Evolutionary conservation across 2,329 filamentous ascomycete genomes (phyloP), one percentile per base, ranked within the genome.

Genomic region (Talaromyces sp.): DNA sequence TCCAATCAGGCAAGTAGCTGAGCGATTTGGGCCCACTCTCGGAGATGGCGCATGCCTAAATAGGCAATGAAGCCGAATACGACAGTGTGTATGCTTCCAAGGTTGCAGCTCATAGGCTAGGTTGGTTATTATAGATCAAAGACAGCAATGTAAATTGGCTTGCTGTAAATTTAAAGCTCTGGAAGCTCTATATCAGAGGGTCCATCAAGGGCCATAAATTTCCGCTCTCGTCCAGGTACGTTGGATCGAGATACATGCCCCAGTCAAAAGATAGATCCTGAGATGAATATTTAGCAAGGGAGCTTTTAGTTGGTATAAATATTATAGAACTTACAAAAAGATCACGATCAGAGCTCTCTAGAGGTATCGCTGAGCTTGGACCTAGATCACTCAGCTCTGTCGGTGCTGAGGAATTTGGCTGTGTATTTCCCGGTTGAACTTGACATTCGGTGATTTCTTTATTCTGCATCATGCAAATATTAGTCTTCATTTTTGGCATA

Each of bases 191-290:
- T 45, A 45, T 45, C 13, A 45, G 24, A 7, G 43, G 43, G n/a
- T 45, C 43, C 43, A 45, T 45, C 30, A 45, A 36, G 10, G 43
- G 43, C 43, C 43, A 45, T 13, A 45, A 19, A 16, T 45, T 45
- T 17, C 30, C 43, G 2, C 29, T 13, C 19, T 45, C 43, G 11
- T 45, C 16, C 30, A 45, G n/a, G 22, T 45, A 45, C 8, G 43
- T 22, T n/a, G 43, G 43, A 35, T 45, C 30, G 3, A 45, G 43
- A 45, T 45, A 45, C 30, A 45, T 36, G 6, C 43, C 43, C 43
- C 43, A 45, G 32, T 45, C 43, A 24, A 45, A 45, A 2, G 43
- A 45, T 2, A 45, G 17, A 14, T 45, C 43, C 43, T 45, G 14
- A 2, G 20, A 24, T 36, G 8, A 19, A 19, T 11, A 1, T 14